Evolutionary conservation across 177 flowering plant species (phyloP), one percentile per base, ranked within the genome.

Genomic region (Tripterygium wilfordii): DNA sequence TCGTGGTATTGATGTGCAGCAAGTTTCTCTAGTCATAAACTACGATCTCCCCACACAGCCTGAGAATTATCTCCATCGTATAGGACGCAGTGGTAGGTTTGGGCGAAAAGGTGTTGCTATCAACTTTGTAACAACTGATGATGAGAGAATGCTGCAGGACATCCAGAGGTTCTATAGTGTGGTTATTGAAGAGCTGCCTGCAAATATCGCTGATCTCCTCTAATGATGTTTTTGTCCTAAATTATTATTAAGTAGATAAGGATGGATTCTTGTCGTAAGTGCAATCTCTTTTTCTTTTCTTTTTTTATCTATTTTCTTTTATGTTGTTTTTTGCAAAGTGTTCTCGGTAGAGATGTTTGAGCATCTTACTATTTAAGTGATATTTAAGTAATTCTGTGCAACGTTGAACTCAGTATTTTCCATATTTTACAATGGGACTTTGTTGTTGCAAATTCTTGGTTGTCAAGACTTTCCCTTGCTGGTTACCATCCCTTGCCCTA

Each of bases 71-170:
- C 82, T 78, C 18, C 88, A 81, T 22, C 76, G 88, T 48, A 81
- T 81, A 36, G 84, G 88, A 4, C 80, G 82, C 20, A 70, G 84
- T 70, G 88, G 88, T 39, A 70, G 84, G 17, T 78, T 81, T 43
- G 84, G 87, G 36, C 75, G 87, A 58, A 80, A 80, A 50, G 87
- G 87, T 58, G 87, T 80, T 22, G 77, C 87, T 17, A 81, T 81
- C 49, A 83, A 83, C 64, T 83, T 83, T 53, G 79, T 77, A 27
- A 81, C 85, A 0, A 48, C 25, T 17, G 92, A 75, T 46, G 88
- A 83, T 50, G 83, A 77, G 19, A 67, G 78, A 47, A 80, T 78
- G 91, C 65, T 80, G 48, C 62, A 35, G 48, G 91, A 83, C 44
- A 83, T 83, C 55, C 87, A 83, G 69, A 83, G 42, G 71, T 83